Percentiles rank a stretch among this genome's conserved stretches.
Evolutionary conservation across 192 early-diverging fungal genomes (phyloP).

Genomic region (Lobulomyces angularis): DNA sequence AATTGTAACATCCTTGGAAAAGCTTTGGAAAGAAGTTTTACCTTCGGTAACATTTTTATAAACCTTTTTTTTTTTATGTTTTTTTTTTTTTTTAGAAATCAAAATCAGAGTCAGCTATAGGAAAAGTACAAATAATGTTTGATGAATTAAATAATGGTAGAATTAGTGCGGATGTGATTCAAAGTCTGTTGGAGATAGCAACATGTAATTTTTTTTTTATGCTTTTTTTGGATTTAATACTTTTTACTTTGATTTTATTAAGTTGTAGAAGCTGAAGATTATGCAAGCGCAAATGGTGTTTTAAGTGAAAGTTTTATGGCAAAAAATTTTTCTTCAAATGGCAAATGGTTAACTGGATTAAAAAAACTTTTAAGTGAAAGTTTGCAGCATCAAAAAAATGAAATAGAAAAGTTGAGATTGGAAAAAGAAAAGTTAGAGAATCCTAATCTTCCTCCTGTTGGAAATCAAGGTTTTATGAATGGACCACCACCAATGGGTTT

Average conservation of each 20-base stretch:
- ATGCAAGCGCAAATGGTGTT: conserved; percentile 11
- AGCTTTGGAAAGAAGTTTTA: background rate
- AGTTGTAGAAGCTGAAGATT: conserved; percentile 1
- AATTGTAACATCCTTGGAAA: conserved; percentile 29
- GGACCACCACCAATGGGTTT: no score
- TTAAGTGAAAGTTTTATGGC: no score
- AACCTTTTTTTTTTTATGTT: conserved; percentile 2
- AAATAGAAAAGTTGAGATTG: no score
- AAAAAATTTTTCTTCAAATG: no score
- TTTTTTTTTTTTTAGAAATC: conserved; percentile 23
- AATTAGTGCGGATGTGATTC: conserved; percentile 47
- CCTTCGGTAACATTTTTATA: background rate
- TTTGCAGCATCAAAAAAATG: no score
- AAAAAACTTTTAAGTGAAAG: no score
- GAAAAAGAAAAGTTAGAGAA: no score
- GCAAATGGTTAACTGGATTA: no score
- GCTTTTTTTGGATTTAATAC: background rate
- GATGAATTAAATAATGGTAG: conserved; percentile 77
- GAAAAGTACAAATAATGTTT: conserved; percentile 63
- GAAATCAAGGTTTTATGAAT: no score
- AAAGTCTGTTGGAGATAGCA: conserved; percentile 46
- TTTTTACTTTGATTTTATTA: background rate
- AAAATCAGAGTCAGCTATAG: conserved; percentile 64
- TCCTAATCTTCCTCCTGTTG: no score
- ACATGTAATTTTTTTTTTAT: conserved; percentile 28